Evolutionary conservation across 2,329 filamentous ascomycete species (phyloP), one percentile per base, ranked within the genome.

Genomic region (Botrytis fragariae): DNA sequence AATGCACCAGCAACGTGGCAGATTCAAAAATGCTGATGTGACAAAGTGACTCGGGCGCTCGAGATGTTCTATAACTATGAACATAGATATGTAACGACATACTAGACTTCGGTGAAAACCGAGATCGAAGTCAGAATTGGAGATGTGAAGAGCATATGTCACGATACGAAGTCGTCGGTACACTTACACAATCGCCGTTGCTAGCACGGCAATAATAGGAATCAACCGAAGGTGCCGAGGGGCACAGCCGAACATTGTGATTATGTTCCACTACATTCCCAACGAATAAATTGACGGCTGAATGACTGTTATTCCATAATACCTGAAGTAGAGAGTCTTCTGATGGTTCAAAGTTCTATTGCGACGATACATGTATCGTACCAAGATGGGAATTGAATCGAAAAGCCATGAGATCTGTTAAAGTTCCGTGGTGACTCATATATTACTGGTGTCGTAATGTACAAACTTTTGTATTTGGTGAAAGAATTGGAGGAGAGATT

Each of bases 321-420:
- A 5, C 35, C 22, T 68, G 6, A 42, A 42, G 14, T 18, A 57
- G 32, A 32, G 37, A 22, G 48, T 68, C 65, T 57, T 68, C 65
- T 68, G 48, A 68, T 68, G 20, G 18, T 57, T 37, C 25, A 57
- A 44, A 37, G n/a, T 18, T 42, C n/a, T 18, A 5, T 68, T 57
- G 65, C n/a, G 22, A 42, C n/a, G n/a, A 29, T 57, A 42, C 25
- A 42, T 44, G 20, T 37, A 68, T 57, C 48, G 16, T 68, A 68
- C 48, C 65, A 57, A 68, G 48, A 68, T 68, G 35, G 25, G n/a
- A 32, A 57, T n/a, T 18, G 54, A 39, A 68, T 32, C 37, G 48
- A 68, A 68, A 67, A 68, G 65, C 65, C 48, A 68, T 57, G 48
- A 42, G 48, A 57, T 57, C 48, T 68, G 22, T 57, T 25, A 68